Conservation (phyloP, 1,139 yeast species). For the Yamadazyma membranifaciens region DNA sequence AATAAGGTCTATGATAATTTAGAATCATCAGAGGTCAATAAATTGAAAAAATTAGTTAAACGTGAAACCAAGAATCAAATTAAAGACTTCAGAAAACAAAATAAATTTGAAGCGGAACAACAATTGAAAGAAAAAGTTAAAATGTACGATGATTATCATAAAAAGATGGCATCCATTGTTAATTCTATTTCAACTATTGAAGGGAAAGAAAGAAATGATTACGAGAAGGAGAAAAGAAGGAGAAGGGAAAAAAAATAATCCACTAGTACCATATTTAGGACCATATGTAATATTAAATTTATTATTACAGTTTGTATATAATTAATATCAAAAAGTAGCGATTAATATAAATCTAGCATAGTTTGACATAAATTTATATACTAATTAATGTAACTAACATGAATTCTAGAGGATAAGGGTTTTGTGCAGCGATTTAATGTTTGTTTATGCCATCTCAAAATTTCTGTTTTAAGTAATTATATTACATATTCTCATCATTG, state of each 20-base stretch:
- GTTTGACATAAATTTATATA: too few relatives aligned
- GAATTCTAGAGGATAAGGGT: too few relatives aligned
- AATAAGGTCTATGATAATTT: conserved; percentile 89
- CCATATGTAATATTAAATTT: neutral
- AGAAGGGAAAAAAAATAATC: conserved; percentile 34
- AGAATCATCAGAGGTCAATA: conserved; percentile 76
- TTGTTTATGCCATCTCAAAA: too few relatives aligned
- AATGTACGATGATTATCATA: conserved; percentile 77
- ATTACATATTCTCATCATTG: neutral
- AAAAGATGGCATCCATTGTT: conserved; percentile 83
- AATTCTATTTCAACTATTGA: conserved; percentile 87
- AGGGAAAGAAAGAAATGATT: conserved; percentile 90
- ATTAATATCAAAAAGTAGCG: neutral
- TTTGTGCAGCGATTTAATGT: too few relatives aligned
- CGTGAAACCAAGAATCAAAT: conserved; percentile 86
- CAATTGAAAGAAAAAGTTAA: conserved; percentile 75
- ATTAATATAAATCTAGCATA: too few relatives aligned
- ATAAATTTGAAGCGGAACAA: conserved; percentile 83
- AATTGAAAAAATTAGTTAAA: conserved; percentile 82
- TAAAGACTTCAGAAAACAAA: conserved; percentile 88
- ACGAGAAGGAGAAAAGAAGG: conserved; percentile 78
- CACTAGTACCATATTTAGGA: too few relatives aligned
- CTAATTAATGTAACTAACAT: too few relatives aligned
- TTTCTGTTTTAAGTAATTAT: too few relatives aligned
- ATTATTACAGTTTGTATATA: neutral